Evolutionary conservation across 257 asterid genomes (phyloP).

Genomic region (Solanum medicagineum): DNA sequence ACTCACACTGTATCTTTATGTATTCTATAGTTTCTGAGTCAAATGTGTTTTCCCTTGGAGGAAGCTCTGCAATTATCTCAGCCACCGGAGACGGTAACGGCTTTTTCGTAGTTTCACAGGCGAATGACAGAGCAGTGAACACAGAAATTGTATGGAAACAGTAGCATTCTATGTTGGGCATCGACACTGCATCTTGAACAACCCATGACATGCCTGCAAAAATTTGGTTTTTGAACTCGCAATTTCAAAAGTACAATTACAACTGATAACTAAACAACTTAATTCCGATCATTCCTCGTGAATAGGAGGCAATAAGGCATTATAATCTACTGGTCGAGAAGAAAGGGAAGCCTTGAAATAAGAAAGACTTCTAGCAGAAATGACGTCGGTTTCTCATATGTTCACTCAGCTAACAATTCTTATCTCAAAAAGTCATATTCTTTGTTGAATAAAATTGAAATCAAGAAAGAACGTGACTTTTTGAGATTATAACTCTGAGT

Average conservation of each 20-base stretch:
- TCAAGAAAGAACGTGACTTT: neutral
- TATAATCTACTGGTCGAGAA: neutral
- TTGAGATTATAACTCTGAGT: neutral
- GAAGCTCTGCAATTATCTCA: neutral
- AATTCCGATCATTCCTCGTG: neutral
- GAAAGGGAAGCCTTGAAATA: neutral
- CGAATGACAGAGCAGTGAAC: neutral
- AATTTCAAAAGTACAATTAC: neutral
- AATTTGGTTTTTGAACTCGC: neutral
- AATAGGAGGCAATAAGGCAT: neutral
- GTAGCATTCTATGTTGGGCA: neutral
- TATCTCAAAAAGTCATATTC: neutral
- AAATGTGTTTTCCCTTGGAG: neutral
- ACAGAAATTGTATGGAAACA: neutral
- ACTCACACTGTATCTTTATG: neutral
- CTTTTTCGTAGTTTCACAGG: neutral
- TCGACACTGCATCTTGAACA: neutral
- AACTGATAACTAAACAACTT: neutral
- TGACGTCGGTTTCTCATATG: neutral
- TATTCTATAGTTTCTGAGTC: neutral
- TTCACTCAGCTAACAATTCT: neutral
- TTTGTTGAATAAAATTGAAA: neutral
- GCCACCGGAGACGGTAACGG: neutral
- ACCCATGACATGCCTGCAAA: neutral
- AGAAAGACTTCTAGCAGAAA: neutral